A percentile compares a stretch with the other conserved stretches of the same genome.
Evolutionary conservation across 2,329 filamentous ascomycete species (phyloP).

Genomic region (Sporothrix sp.): DNA sequence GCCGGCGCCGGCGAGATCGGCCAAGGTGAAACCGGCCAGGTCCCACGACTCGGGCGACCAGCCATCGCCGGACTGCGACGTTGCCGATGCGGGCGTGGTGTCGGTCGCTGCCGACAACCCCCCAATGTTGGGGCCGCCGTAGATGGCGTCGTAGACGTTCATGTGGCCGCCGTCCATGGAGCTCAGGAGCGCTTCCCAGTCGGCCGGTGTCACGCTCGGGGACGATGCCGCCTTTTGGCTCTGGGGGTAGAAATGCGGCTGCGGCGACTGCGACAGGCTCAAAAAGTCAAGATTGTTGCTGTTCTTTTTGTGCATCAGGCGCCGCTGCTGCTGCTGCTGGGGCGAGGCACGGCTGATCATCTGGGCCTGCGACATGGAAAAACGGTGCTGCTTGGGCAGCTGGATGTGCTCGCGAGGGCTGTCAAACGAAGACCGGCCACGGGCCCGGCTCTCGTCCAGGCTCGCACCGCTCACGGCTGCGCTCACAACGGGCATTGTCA

Average conservation of each 20-base stretch:
- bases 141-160: constrained; percentile 79
- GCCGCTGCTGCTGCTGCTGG: constrained; percentile 26
- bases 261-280: constrained; percentile 35
- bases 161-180: constrained; percentile 69
- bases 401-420: constrained; percentile 27
- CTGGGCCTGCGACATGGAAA: constrained; percentile 36
- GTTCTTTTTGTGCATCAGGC: constrained; percentile 27
- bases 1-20: constrained; percentile 29
- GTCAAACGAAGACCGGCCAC: constrained; percentile 41
- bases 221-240: constrained; percentile 28
- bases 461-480: constrained; percentile 26
- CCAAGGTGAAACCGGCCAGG: constrained; percentile 39
- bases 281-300: constrained; percentile 58
- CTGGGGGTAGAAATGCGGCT: constrained; percentile 35
- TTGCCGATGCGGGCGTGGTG: constrained; percentile 34
- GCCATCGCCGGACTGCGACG: constrained; percentile 26
- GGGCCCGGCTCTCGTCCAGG: constrained; percentile 25
- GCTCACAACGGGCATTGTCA: constrained; percentile 39
- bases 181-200: constrained; percentile 76
- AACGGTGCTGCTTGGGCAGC: constrained; percentile 39
- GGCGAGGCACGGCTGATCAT: constrained; percentile 30
- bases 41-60: constrained; percentile 53
- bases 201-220: constrained; percentile 46
- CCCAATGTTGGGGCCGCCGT: constrained; percentile 53
- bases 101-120: constrained; percentile 24